Evolutionary conservation across 352 stramenopile species (phyloP).

Genomic region (Phytophthora cactorum): DNA sequence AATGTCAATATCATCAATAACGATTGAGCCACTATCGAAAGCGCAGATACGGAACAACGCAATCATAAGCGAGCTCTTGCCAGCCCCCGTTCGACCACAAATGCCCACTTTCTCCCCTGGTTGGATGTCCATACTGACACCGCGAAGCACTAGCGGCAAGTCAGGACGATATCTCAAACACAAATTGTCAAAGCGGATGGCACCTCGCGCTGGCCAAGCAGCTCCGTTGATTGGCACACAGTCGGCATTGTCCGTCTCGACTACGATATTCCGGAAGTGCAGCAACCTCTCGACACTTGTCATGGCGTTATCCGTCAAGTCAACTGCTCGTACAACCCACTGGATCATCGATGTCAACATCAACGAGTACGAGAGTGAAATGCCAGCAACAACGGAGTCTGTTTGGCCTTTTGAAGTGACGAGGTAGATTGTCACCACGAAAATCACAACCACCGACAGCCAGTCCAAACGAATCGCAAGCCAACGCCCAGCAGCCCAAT

Average conservation of each 20-base stretch:
- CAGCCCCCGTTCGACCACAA: conserved; percentile 28
- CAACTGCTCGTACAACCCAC: conserved; percentile 22
- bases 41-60: conserved; percentile 41
- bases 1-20: conserved; percentile 89
- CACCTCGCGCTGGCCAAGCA: conserved; percentile 37
- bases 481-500: conserved; percentile 85
- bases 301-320: conserved; percentile 26
- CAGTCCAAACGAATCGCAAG: conserved; percentile 93
- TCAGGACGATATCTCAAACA: conserved; percentile 34
- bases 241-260: conserved; percentile 16
- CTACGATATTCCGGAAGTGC: conserved; percentile 20
- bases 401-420: conserved; percentile 48
- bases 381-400: conserved; percentile 17
- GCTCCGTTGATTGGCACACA: conserved; percentile 15
- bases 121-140: conserved; percentile 40
- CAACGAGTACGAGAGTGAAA: conserved; percentile 25
- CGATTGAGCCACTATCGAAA: conserved; percentile 69
- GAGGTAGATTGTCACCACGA: conserved; percentile 40
- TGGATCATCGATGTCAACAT: conserved; percentile 30
- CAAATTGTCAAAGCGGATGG: conserved; percentile 40
- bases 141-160: conserved; percentile 47
- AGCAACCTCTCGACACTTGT: conserved; percentile 25
- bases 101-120: conserved; percentile 35
- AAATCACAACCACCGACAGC: conserved; percentile 66
- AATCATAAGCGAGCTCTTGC: conserved; percentile 35